phyloP scores from a whole-genome alignment of 2,329 filamentous ascomycete genomes.

The Fusarium metavorans region DNA sequence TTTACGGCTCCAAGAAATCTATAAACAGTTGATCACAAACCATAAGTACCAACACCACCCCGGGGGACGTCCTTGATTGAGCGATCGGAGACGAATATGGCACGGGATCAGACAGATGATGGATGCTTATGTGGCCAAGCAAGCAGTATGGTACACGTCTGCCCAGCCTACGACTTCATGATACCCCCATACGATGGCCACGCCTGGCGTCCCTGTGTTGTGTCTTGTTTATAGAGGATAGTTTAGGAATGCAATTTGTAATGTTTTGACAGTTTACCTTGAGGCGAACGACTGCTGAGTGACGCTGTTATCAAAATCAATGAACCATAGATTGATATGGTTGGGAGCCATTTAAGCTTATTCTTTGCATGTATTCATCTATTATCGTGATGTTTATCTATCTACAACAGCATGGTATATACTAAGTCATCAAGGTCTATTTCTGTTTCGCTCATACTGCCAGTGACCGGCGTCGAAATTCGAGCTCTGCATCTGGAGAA shows the following conservation, averaged over 20 bases:
- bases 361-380: neutral
- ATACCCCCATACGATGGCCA: slow-evolving; percentile 45
- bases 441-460: slow-evolving; percentile 21
- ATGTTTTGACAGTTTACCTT: neutral
- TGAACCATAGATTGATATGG: neutral
- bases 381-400: slow-evolving; percentile 12
- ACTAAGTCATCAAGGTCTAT: slow-evolving; percentile 16
- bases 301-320: neutral
- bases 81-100: slow-evolving; percentile 32
- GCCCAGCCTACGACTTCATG: slow-evolving; percentile 43
- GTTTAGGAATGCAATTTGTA: slow-evolving; percentile 40
- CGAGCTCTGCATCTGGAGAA: slow-evolving; percentile 54
- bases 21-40: slow-evolving; percentile 22
- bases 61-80: slow-evolving; percentile 14
- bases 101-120: slow-evolving; percentile 41
- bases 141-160: slow-evolving; percentile 23
- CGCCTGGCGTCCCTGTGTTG: slow-evolving; percentile 41
- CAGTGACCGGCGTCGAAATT: slow-evolving; percentile 53
- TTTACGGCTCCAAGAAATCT: slow-evolving; percentile 40
- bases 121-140: slow-evolving; percentile 35
- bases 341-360: neutral
- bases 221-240: slow-evolving; percentile 38
- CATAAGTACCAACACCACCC: neutral
- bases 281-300: neutral
- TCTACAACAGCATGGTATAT: slow-evolving; percentile 32